These are phyloP conservation scores for Eragrostis nindensis DNA, from an alignment of 176 grass and related monocot species.

Conservation along the genomic window DNA sequence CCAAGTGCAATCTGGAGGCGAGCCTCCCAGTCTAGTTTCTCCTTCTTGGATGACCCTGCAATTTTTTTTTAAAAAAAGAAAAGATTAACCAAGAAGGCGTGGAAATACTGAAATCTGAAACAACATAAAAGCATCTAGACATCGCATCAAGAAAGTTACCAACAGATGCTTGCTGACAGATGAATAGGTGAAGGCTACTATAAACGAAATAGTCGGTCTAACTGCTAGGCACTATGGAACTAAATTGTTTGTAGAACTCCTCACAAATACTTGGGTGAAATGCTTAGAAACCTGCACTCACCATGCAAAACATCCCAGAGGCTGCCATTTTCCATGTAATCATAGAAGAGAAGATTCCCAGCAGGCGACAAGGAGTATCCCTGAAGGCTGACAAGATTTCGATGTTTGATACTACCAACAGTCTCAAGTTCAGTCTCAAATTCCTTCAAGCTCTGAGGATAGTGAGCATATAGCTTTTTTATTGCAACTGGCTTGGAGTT, in stretches of 20 bases:
- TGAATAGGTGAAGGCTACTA: conserved; percentile 21
- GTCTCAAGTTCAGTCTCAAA: conserved; percentile 92
- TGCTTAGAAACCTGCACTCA: conserved; percentile 43
- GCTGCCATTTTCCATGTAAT: conserved; percentile 95
- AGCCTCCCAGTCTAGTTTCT: conserved; percentile 74
- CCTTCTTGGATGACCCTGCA: conserved; percentile 75
- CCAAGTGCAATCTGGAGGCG: conserved; percentile 81
- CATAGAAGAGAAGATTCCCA: conserved; percentile 92
- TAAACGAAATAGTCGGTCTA: not conserved
- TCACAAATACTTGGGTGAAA: not conserved
- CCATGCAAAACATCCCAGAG: conserved; percentile 96
- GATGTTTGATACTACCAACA: conserved; percentile 90
- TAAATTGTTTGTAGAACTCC: not conserved
- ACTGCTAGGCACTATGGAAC: not conserved
- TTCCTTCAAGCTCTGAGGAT: conserved; percentile 77
- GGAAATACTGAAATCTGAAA: conserved; percentile 34
- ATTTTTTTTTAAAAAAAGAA: conserved; percentile 33
- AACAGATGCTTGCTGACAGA: conserved; percentile 27
- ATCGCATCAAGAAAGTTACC: conserved; percentile 25
- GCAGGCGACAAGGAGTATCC: conserved; percentile 87
- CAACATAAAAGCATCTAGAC: conserved; percentile 10
- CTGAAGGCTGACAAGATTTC: conserved; percentile 89
- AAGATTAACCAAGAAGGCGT: conserved; percentile 19
- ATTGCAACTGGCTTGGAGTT: conserved; percentile 84
- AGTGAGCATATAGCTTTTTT: conserved; percentile 83